Evolutionary conservation across 768 basidiomycete genomes (phyloP).

Genomic region (Pleurotus salmoneostramineus): DNA sequence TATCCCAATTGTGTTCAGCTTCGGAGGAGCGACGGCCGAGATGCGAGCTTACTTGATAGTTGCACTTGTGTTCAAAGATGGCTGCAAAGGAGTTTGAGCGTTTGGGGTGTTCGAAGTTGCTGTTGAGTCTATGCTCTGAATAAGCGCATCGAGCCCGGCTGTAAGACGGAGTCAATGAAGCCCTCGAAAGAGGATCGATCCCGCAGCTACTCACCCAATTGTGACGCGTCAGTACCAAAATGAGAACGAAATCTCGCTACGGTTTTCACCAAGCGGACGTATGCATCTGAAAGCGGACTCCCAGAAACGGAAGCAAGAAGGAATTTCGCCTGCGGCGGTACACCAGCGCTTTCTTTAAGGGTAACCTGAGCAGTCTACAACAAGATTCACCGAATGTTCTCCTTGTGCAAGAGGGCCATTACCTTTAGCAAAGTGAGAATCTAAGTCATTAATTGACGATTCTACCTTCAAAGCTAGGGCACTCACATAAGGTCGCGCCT

Average conservation of each 20-base stretch:
- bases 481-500: slow-evolving; percentile 1
- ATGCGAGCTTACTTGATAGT: too few species aligned
- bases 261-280: not conserved
- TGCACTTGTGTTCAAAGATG: too few species aligned
- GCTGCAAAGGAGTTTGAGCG: too few species aligned
- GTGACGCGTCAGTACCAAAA: not conserved
- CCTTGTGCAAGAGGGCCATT: not conserved
- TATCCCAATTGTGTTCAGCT: too few species aligned
- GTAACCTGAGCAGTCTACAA: slow-evolving; percentile 2
- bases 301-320: not conserved
- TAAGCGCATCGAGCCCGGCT: not conserved
- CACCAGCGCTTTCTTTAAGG: not conserved
- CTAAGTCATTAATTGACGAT: not conserved
- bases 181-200: not conserved
- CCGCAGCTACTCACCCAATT: not conserved
- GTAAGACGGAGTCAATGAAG: not conserved
- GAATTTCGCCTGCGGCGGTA: not conserved
- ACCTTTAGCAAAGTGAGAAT: not conserved
- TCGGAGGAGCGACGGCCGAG: too few species aligned
- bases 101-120: too few species aligned
- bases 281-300: not conserved
- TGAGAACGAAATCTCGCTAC: not conserved
- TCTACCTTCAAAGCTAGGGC: not conserved
- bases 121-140: not conserved
- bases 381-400: not conserved